These are phyloP conservation scores for Crucihimalaya himalaica DNA, from an alignment of 345 rosid species.

Conservation along the genomic window DNA sequence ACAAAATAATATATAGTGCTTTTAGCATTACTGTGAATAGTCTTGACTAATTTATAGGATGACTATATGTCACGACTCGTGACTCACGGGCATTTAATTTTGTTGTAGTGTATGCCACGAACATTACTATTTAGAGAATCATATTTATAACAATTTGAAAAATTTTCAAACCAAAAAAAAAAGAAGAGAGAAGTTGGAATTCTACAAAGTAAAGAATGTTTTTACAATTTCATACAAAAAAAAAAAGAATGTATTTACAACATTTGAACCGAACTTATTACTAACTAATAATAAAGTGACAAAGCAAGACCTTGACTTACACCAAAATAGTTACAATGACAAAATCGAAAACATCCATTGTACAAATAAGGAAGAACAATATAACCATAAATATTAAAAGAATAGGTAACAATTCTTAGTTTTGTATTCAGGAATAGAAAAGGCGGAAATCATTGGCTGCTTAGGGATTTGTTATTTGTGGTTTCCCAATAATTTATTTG, in stretches of 20 bases:
- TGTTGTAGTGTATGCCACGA: background rate
- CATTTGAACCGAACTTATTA: too few relatives aligned
- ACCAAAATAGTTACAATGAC: too few relatives aligned
- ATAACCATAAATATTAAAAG: background rate
- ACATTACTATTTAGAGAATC: background rate
- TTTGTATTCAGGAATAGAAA: background rate
- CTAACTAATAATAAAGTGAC: too few relatives aligned
- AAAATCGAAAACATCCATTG: too few relatives aligned
- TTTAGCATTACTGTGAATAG: background rate
- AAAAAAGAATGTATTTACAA: too few relatives aligned
- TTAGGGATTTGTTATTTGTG: constrained; percentile 7
- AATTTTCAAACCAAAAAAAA: too few relatives aligned
- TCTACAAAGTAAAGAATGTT: too few relatives aligned
- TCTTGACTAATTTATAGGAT: too few relatives aligned
- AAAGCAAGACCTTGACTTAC: too few relatives aligned
- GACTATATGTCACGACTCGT: background rate
- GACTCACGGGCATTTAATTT: background rate
- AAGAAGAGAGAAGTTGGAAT: too few relatives aligned
- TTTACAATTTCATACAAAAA: too few relatives aligned
- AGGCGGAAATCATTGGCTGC: background rate
- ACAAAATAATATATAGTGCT: too few relatives aligned
- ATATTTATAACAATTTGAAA: background rate
- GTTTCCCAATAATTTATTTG: background rate
- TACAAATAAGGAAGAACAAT: background rate
- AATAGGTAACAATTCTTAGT: background rate